Percentiles rank a stretch among this genome's conserved stretches.
These are phyloP conservation scores for Suhomyces maxii DNA, from an alignment of 1,139 yeast species.

Conservation along the genomic window DNA sequence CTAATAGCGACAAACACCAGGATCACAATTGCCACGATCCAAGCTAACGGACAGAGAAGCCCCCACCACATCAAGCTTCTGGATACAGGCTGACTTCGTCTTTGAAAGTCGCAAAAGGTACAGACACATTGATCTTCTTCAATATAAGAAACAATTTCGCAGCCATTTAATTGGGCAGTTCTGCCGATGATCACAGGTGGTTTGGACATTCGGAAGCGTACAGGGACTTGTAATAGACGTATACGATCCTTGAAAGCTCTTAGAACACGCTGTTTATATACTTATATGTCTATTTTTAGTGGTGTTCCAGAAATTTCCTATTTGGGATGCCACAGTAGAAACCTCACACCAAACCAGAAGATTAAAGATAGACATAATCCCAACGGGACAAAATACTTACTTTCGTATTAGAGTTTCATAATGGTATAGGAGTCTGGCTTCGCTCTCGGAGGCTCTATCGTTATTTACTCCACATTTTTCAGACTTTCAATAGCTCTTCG, in stretches of 20 bases:
- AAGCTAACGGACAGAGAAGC: slow-evolving; percentile 22
- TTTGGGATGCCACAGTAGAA: slow-evolving; percentile 1
- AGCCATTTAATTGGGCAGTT: not conserved
- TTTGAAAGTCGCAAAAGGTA: slow-evolving; percentile 14
- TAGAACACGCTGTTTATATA: not conserved
- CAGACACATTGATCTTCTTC: slow-evolving; percentile 18
- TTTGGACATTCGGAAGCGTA: not conserved
- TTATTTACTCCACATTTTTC: too few relatives aligned
- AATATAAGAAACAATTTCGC: not conserved
- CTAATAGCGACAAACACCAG: not conserved
- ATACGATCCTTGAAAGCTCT: too few relatives aligned
- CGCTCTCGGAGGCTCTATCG: too few relatives aligned
- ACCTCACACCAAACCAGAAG: too few relatives aligned
- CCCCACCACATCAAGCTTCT: slow-evolving; percentile 19
- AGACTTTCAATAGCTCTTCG: too few relatives aligned
- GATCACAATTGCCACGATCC: slow-evolving; percentile 18
- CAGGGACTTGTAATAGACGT: not conserved
- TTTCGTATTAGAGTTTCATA: too few relatives aligned
- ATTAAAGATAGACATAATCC: too few relatives aligned
- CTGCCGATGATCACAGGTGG: not conserved
- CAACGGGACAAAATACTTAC: too few relatives aligned
- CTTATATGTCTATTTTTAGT: not conserved
- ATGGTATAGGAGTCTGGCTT: too few relatives aligned
- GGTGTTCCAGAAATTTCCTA: slow-evolving; percentile 3
- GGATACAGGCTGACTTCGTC: slow-evolving; percentile 3